Percentiles rank a stretch among this genome's conserved stretches.
Conservation (phyloP, 2,329 filamentous ascomycete species). For the Epichloe amarillans region DNA sequence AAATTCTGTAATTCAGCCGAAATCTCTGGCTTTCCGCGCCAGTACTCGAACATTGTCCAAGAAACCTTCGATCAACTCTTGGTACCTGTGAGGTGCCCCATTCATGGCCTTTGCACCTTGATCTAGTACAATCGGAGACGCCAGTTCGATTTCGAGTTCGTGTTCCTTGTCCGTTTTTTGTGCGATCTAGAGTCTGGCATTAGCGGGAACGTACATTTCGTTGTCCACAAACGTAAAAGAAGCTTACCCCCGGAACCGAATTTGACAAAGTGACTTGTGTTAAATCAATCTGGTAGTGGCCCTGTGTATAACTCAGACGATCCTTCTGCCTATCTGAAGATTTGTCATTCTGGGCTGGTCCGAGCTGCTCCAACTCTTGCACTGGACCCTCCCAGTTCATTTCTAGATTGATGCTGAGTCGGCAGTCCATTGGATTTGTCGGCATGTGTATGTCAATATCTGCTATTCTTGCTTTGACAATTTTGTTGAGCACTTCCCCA, state of each 20-base stretch:
- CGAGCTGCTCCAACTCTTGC: slow-evolving; percentile 35
- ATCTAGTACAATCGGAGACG: slow-evolving; percentile 47
- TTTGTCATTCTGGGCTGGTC: slow-evolving; percentile 23
- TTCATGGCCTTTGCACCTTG: slow-evolving; percentile 46
- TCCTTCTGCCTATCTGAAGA: slow-evolving; percentile 67
- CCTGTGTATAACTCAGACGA: slow-evolving; percentile 78
- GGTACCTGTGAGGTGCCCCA: slow-evolving; percentile 44
- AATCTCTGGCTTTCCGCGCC: slow-evolving; percentile 29
- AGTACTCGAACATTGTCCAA: slow-evolving; percentile 59
- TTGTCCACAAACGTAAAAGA: not conserved
- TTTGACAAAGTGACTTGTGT: slow-evolving; percentile 63
- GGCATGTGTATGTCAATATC: slow-evolving; percentile 85
- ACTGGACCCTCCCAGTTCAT: slow-evolving; percentile 67
- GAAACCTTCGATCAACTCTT: slow-evolving; percentile 57
- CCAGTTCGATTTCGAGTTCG: slow-evolving; percentile 68
- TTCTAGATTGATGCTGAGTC: slow-evolving; percentile 90
- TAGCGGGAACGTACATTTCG: not conserved
- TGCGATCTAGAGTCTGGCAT: slow-evolving; percentile 18
- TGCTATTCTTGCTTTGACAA: slow-evolving; percentile 79
- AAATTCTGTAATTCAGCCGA: slow-evolving; percentile 7
- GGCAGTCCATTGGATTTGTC: slow-evolving; percentile 67
- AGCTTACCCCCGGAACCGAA: slow-evolving; percentile 23
- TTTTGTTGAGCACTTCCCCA: slow-evolving; percentile 58
- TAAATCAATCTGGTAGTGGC: slow-evolving; percentile 79
- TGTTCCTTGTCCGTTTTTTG: slow-evolving; percentile 49